These are phyloP conservation scores for Cystobasidium slooffiae DNA, from an alignment of 1,284 basidiomycete species.

Conservation along the genomic window DNA sequence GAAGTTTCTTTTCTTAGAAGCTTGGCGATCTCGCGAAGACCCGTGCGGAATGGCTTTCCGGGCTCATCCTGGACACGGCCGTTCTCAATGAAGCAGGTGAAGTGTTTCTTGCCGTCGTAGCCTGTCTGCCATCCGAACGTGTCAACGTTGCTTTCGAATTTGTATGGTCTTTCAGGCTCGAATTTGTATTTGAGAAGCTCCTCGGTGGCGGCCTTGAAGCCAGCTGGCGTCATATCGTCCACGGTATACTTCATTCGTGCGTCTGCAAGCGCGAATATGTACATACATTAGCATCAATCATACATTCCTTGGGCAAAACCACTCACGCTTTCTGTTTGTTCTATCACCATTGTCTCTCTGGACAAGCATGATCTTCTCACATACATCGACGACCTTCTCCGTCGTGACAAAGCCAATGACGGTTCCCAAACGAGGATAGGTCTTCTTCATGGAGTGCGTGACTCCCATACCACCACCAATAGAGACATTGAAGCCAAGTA, in stretches of 20 bases:
- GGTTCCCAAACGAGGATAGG: constrained; percentile 87
- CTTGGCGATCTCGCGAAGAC: constrained; percentile 87
- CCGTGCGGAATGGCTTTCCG: constrained; percentile 85
- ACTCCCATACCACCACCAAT: constrained; percentile 96
- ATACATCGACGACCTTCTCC: constrained; percentile 83
- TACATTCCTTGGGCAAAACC: constrained; percentile 20
- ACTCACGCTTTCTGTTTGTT: constrained; percentile 71
- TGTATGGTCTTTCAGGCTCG: constrained; percentile 72
- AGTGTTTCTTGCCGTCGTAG: constrained; percentile 83
- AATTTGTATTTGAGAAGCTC: constrained; percentile 81
- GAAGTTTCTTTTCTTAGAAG: constrained; percentile 76
- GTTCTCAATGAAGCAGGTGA: constrained; percentile 95
- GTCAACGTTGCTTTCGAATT: constrained; percentile 89
- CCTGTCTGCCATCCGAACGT: constrained; percentile 91
- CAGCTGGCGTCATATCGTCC: constrained; percentile 43
- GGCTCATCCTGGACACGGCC: constrained; percentile 94
- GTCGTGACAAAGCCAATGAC: constrained; percentile 90
- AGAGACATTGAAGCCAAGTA: constrained; percentile 59
- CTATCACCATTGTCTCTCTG: constrained; percentile 98
- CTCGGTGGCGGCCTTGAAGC: constrained; percentile 89
- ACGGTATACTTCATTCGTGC: constrained; percentile 68
- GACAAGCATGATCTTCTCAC: constrained; percentile 89
- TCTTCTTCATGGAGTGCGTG: constrained; percentile 88
- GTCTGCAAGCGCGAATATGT: constrained; percentile 1
- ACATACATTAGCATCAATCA: neutral